Percentiles rank a stretch among this genome's conserved stretches.
phyloP scores from a whole-genome alignment of 1,284 basidiomycete genomes.

The Malassezia dermatis region DNA sequence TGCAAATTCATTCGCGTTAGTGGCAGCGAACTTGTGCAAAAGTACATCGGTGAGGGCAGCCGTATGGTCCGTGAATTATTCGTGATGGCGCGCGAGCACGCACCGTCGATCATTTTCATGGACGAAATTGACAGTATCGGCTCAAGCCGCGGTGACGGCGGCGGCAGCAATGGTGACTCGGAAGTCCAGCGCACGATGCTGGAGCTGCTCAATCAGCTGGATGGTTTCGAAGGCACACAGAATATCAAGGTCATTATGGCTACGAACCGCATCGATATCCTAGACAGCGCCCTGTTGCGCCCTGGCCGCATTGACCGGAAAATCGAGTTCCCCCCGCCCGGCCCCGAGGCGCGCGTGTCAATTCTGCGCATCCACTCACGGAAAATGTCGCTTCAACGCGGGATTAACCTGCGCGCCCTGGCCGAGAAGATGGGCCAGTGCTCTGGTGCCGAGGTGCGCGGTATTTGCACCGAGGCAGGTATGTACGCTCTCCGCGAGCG shows the following conservation, averaged over 20 bases:
- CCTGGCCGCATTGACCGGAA: conserved; percentile 96
- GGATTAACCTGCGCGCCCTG: conserved; percentile 84
- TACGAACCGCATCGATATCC: conserved; percentile 94
- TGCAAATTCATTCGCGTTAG: conserved; percentile 95
- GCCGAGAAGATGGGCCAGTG: conserved; percentile 99
- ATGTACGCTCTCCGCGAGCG: conserved; percentile 96
- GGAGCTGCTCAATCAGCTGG: conserved; percentile 89
- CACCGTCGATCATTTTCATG: conserved; percentile 99
- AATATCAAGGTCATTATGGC: conserved; percentile 99
- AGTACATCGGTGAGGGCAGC: conserved; percentile 95
- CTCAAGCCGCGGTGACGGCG: conserved; percentile 77
- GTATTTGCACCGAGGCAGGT: conserved; percentile 96
- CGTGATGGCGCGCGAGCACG: conserved; percentile 96
- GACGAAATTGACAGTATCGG: conserved; percentile 99
- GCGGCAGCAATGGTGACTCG: conserved; percentile 70
- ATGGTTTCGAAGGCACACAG: conserved; percentile 94
- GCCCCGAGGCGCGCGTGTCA: conserved; percentile 89
- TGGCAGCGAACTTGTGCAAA: conserved; percentile 90
- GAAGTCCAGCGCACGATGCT: conserved; percentile 98
- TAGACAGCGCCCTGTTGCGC: conserved; percentile 84
- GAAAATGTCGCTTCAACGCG: conserved; percentile 97
- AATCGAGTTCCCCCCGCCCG: conserved; percentile 98
- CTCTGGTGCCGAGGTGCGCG: conserved; percentile 91
- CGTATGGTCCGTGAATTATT: conserved; percentile 73
- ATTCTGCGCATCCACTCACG: conserved; percentile 94